Percentiles rank a stretch among this genome's conserved stretches.
phyloP scores from a whole-genome alignment of 2,329 filamentous ascomycete species.

The Fusarium chuoi region DNA sequence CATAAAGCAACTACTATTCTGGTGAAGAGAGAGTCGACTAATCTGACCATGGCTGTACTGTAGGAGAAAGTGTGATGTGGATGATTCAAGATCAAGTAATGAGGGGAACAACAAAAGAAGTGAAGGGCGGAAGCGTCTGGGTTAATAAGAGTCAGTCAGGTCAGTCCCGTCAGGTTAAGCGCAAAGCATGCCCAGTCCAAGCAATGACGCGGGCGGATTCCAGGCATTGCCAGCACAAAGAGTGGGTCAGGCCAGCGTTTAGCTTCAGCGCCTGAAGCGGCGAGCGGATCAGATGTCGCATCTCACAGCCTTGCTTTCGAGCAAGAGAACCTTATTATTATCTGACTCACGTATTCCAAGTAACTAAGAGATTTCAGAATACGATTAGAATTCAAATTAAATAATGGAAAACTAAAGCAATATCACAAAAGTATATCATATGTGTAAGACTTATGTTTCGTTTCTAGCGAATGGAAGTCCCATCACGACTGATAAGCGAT shows the following conservation, averaged over 20 bases:
- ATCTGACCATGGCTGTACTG: constrained; percentile 42
- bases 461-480: background rate
- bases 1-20: constrained; percentile 36
- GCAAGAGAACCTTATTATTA: background rate
- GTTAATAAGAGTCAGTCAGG: constrained; percentile 24
- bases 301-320: constrained; percentile 14
- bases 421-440: background rate
- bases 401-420: background rate
- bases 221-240: constrained; percentile 3
- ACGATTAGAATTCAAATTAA: too few relatives aligned
- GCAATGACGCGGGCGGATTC: constrained; percentile 37
- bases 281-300: background rate
- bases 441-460: background rate
- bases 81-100: constrained; percentile 27
- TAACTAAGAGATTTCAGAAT: too few relatives aligned
- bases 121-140: constrained; percentile 15
- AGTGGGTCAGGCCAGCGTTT: constrained; percentile 10
- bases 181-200: background rate
- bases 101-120: constrained; percentile 25
- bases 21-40: constrained; percentile 33
- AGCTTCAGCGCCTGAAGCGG: constrained; percentile 22
- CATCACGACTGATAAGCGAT: constrained; percentile 1
- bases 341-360: background rate
- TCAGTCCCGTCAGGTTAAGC: background rate
- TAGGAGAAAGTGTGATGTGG: constrained; percentile 26